A percentile compares a stretch with the other conserved stretches of the same genome.
Evolutionary conservation across 192 early-diverging fungal species (phyloP).

Genomic region (Coemansia sp.): DNA sequence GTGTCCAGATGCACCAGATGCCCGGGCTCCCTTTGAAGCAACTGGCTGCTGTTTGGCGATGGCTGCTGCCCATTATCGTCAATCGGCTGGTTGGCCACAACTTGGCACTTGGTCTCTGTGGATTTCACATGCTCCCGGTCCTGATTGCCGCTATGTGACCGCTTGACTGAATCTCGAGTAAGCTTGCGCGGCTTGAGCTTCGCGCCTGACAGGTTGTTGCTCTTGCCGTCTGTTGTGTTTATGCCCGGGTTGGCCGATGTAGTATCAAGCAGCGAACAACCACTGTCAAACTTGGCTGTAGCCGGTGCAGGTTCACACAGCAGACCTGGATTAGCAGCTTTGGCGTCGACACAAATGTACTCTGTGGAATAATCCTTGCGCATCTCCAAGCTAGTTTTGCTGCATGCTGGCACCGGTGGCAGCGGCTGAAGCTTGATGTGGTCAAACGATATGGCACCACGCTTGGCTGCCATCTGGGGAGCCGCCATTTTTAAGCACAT

Average conservation of each 20-base stretch:
- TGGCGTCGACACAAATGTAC: not conserved
- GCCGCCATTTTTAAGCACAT: not conserved
- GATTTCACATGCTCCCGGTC: not conserved
- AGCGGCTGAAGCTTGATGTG: constrained; percentile 2
- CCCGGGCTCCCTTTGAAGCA: not conserved
- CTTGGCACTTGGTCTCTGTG: not conserved
- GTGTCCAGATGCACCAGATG: not conserved
- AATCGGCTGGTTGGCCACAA: not conserved
- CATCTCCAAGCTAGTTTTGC: not conserved
- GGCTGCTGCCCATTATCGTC: not conserved
- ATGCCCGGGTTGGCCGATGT: constrained; percentile 43
- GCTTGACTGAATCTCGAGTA: constrained; percentile 20
- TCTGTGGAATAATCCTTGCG: not conserved
- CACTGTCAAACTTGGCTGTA: not conserved
- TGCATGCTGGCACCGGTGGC: not conserved
- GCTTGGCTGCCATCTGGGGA: constrained; percentile 5
- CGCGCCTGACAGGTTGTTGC: not conserved
- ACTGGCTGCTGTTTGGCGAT: not conserved
- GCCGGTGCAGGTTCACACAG: not conserved
- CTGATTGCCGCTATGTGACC: not conserved
- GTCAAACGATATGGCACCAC: constrained; percentile 14
- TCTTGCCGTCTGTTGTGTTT: not conserved
- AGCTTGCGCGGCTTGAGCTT: constrained; percentile 48
- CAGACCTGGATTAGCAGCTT: not conserved
- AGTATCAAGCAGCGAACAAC: constrained; percentile 31